Conservation (phyloP, 768 basidiomycete species). For the Sporobolomyces phaffii region DNA sequence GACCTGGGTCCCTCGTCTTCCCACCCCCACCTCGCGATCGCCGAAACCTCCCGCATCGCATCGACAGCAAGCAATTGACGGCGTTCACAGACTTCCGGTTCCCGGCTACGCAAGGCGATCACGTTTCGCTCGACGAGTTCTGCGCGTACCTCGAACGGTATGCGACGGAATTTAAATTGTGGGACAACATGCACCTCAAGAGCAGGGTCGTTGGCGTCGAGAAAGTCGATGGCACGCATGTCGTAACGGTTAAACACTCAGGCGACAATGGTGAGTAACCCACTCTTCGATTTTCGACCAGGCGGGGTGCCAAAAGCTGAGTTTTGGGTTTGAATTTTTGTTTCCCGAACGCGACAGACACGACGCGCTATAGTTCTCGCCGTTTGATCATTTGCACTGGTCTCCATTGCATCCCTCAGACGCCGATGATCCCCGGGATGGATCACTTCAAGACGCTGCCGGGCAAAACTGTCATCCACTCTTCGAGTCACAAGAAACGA, state of each 20-base stretch:
- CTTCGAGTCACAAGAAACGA: conserved; percentile 54
- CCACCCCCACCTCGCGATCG: too few relatives aligned
- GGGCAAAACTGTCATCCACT: conserved; percentile 50
- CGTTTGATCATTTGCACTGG: conserved; percentile 55
- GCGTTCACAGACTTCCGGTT: conserved; percentile 59
- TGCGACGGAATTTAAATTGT: conserved; percentile 41
- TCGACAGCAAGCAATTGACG: conserved; percentile 53
- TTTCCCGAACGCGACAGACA: not conserved
- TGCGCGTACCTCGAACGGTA: conserved; percentile 51
- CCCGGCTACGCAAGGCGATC: conserved; percentile 52
- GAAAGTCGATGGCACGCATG: conserved; percentile 45
- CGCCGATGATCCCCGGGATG: conserved; percentile 54
- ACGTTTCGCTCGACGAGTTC: conserved; percentile 54
- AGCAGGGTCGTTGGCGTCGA: conserved; percentile 50
- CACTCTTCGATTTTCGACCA: not conserved
- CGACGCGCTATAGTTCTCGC: not conserved
- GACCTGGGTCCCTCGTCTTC: too few relatives aligned
- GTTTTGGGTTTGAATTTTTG: too few relatives aligned
- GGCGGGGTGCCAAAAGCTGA: too few relatives aligned
- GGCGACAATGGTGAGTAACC: conserved; percentile 7
- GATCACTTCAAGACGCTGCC: conserved; percentile 42
- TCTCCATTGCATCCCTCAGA: conserved; percentile 55
- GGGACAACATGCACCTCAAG: conserved; percentile 45
- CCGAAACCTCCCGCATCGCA: too few relatives aligned
- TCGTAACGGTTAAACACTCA: conserved; percentile 47